phyloP scores from a whole-genome alignment of 2,329 filamentous ascomycete genomes.

The Lachnellula hyalina region DNA sequence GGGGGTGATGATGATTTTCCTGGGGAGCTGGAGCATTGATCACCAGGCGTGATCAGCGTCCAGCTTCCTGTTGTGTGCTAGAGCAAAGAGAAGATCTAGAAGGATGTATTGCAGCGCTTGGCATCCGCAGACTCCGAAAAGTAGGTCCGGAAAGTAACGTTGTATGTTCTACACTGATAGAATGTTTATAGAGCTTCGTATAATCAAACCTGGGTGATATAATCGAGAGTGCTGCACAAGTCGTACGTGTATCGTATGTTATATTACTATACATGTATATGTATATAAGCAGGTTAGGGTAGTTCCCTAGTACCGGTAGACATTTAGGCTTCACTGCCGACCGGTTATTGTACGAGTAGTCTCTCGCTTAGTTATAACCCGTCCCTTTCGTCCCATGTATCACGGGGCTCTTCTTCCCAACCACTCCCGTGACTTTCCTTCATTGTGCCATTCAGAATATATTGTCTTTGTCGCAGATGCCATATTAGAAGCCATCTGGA shows the following conservation, averaged over 20 bases:
- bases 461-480: conserved; percentile 5
- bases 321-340: too few relatives aligned
- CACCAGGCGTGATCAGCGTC: conserved; percentile 4
- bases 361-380: background rate
- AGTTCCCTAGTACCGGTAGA: too few relatives aligned
- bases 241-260: too few relatives aligned
- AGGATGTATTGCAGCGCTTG: background rate
- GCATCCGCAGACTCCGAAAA: background rate
- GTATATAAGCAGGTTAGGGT: too few relatives aligned
- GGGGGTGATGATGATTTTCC: conserved; percentile 5
- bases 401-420: background rate
- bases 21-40: background rate
- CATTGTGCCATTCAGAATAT: conserved; percentile 1
- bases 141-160: conserved; percentile 3
- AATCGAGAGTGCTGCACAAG: background rate
- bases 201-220: background rate
- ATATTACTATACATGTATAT: too few relatives aligned
- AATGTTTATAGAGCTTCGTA: background rate
- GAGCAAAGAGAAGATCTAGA: background rate
- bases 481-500: conserved; percentile 16
- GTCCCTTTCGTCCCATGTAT: background rate
- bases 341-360: background rate
- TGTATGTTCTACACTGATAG: background rate
- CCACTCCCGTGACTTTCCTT: background rate
- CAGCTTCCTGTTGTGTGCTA: conserved; percentile 8